phyloP scores from a whole-genome alignment of 2,329 filamentous ascomycete species.

The Microdochium trichocladiopsis region DNA sequence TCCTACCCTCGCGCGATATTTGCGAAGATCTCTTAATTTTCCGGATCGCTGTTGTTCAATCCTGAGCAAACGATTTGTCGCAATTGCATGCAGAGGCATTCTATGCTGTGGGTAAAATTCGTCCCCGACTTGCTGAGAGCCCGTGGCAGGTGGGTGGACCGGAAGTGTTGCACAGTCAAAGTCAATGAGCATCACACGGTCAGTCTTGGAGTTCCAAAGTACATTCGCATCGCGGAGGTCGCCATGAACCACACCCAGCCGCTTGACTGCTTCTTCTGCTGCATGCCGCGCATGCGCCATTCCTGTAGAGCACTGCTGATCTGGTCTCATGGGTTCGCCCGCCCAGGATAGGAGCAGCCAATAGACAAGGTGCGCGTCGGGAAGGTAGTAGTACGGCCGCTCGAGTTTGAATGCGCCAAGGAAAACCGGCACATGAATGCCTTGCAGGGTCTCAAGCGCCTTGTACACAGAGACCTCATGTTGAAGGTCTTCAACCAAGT shows the following conservation, averaged over 20 bases:
- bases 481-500: slow-evolving; percentile 23
- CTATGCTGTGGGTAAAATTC: too few relatives aligned
- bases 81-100: too few relatives aligned
- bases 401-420: slow-evolving; percentile 28
- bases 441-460: slow-evolving; percentile 24
- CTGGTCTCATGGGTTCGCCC: slow-evolving; percentile 10
- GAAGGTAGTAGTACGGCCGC: slow-evolving; percentile 24
- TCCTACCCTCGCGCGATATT: too few relatives aligned
- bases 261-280: slow-evolving; percentile 13
- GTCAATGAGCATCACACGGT: slow-evolving; percentile 20
- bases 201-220: slow-evolving; percentile 13
- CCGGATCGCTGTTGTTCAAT: too few relatives aligned
- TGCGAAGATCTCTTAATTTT: too few relatives aligned
- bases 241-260: slow-evolving; percentile 15
- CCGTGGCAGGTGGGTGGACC: too few relatives aligned
- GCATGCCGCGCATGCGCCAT: slow-evolving; percentile 2
- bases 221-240: slow-evolving; percentile 18
- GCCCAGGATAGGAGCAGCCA: slow-evolving; percentile 27
- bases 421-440: slow-evolving; percentile 26
- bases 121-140: too few relatives aligned
- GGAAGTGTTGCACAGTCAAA: slow-evolving; percentile 20
- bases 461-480: slow-evolving; percentile 27
- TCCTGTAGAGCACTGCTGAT: background rate
- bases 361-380: slow-evolving; percentile 21
- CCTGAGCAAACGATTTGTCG: too few relatives aligned